Percentiles rank a stretch among this genome's conserved stretches.
Conservation (phyloP, 1,284 basidiomycete species). For the Apiotrichum laibachii region DNA sequence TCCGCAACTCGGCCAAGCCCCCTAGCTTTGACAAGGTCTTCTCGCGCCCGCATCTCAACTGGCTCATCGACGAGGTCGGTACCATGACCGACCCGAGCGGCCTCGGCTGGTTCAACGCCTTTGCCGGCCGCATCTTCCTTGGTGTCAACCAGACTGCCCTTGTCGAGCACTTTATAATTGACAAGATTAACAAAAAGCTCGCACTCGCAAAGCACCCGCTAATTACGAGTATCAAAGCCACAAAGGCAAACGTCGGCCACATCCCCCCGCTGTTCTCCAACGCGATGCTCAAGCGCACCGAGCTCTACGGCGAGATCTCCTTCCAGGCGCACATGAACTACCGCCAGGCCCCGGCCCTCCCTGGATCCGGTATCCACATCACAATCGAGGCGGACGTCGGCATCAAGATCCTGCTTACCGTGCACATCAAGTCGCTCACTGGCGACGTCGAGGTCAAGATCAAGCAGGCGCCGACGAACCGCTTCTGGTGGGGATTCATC, state of each 20-base stretch:
- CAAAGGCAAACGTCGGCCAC: constrained; percentile 84
- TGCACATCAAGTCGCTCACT: constrained; percentile 77
- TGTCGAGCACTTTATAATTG: constrained; percentile 78
- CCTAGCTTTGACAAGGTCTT: constrained; percentile 59
- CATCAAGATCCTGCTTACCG: constrained; percentile 83
- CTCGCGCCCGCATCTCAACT: constrained; percentile 73
- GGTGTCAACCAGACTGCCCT: constrained; percentile 79
- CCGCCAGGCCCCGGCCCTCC: constrained; percentile 30
- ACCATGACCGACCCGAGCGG: constrained; percentile 86
- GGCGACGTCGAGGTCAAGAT: constrained; percentile 87
- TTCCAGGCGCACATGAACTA: constrained; percentile 83
- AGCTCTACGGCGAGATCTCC: constrained; percentile 83
- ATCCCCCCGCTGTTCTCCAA: constrained; percentile 77
- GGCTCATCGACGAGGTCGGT: constrained; percentile 70
- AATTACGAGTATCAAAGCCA: constrained; percentile 79
- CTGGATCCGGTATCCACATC: constrained; percentile 77
- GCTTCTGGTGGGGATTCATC: constrained; percentile 98
- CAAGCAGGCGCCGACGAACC: constrained; percentile 91
- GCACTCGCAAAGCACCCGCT: constrained; percentile 82
- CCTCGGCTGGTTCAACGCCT: constrained; percentile 93
- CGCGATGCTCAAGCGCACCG: constrained; percentile 95
- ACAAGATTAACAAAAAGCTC: constrained; percentile 87
- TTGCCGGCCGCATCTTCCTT: constrained; percentile 89
- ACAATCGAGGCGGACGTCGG: constrained; percentile 81
- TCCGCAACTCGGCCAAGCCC: constrained; percentile 64